Base-by-base conservation (phyloP, 1,139 yeast species). In the Suhomyces anneliseae region DNA sequence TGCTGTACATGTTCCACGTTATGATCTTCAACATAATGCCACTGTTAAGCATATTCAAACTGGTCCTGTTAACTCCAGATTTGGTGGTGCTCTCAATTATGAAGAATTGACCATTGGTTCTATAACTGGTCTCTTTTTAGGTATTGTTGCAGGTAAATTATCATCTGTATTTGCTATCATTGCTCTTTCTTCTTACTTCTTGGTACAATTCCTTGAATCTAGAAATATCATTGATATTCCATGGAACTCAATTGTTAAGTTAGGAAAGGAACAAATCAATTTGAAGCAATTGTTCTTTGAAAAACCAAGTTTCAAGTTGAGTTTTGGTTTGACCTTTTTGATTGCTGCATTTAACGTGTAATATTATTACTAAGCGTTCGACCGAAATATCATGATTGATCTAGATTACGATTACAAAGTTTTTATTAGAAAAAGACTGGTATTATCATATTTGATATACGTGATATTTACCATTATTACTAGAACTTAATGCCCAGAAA, bases 61-160 rank as follows among this genome's bases (percentile, higher is more conserved):
- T 19, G 12, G 31, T 8, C 40, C 45, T 8, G 37, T 26, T 24
- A 38, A 43, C 34, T 38, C 48, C 35, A 38, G 52, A 7, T 43
- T 45, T 9, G 51, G 50, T 10, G 50, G 50, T 8, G 15, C 39
- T 6, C 62, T 82, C 49, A 78, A 82, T 61, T 86, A 86, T 60
- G 79, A 81, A 57, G 88, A 86, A 59, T 69, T 86, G 57, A 78
- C 90, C 12, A 66, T 84, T 49, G 93, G 93, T 6, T 82, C 88
- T 4, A 72, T 85, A 54, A 71, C 82, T 7, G 93, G 93, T 0
- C 67, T 85, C 48, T 72, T 82, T 41, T 57, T 81, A 44, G 93
- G 93, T 1, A 71, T 81, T 38, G 69, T 85, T 26, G 74, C 80
- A 19, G 90, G 92, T n/a, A 83, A 84, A 59, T 69, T 86, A 49